Evolutionary conservation across 2,329 filamentous ascomycete species (phyloP).

Genomic region (Allantophomopsis cytisporea): DNA sequence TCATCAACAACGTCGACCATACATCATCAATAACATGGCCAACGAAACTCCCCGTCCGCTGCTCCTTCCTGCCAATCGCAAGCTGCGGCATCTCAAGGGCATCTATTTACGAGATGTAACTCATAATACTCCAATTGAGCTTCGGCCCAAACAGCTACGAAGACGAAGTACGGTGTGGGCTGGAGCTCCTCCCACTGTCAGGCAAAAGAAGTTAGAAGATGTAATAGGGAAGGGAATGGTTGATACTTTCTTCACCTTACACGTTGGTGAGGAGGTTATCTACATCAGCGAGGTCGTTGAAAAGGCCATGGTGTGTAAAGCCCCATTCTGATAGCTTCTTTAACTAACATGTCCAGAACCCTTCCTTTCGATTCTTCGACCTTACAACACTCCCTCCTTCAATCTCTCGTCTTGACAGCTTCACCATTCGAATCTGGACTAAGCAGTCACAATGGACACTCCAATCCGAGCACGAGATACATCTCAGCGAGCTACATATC

Average conservation of each 20-base stretch:
- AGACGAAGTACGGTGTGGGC: constrained; percentile 51
- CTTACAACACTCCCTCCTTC: constrained; percentile 47
- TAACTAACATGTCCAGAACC: constrained; percentile 41
- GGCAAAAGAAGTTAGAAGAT: constrained; percentile 67
- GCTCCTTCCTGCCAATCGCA: constrained; percentile 64
- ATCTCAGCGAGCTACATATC: constrained; percentile 63
- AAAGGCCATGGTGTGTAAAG: constrained; percentile 48
- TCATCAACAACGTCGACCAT: background rate
- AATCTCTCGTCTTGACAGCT: constrained; percentile 49
- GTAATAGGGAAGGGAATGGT: constrained; percentile 59
- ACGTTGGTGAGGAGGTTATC: constrained; percentile 50
- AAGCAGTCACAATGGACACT: constrained; percentile 45
- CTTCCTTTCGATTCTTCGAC: constrained; percentile 78
- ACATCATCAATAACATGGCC: constrained; percentile 9
- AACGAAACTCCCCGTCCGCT: constrained; percentile 24
- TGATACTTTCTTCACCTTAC: constrained; percentile 83
- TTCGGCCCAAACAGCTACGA: constrained; percentile 30
- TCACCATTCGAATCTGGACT: constrained; percentile 67
- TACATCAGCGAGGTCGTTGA: constrained; percentile 78
- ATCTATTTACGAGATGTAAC: constrained; percentile 73
- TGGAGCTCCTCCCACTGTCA: constrained; percentile 37
- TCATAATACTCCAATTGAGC: constrained; percentile 39
- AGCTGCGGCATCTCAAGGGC: constrained; percentile 74
- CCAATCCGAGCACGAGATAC: constrained; percentile 50
- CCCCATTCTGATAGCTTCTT: background rate